phyloP scores from a whole-genome alignment of 805 yeast species.

The Blastobotrys peoriensis region DNA sequence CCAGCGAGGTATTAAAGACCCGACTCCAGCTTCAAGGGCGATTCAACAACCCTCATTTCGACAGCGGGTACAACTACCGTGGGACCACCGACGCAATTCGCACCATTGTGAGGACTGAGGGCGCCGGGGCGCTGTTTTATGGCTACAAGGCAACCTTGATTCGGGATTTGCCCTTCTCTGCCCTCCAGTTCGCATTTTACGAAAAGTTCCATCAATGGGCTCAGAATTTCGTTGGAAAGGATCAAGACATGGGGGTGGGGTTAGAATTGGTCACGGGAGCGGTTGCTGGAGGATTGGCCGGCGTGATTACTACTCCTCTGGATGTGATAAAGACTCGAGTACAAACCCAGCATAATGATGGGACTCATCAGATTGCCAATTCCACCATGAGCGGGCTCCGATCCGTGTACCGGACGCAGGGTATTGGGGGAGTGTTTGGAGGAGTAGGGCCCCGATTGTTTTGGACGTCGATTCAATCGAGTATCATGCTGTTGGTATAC shows the following conservation, averaged over 20 bases:
- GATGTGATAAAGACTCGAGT: conserved; percentile 92
- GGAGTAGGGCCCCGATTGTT: conserved; percentile 96
- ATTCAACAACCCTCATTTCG: conserved; percentile 69
- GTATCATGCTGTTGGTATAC: conserved; percentile 85
- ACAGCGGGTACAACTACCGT: conserved; percentile 79
- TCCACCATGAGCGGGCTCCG: conserved; percentile 48
- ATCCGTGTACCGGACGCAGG: conserved; percentile 65
- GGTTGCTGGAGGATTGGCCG: conserved; percentile 92
- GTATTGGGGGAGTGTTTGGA: conserved; percentile 70
- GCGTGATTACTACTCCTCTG: conserved; percentile 88
- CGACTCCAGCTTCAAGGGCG: conserved; percentile 89
- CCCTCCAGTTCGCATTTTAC: conserved; percentile 92
- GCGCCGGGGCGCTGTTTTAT: conserved; percentile 65
- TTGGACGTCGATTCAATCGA: conserved; percentile 95
- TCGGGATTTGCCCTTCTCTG: conserved; percentile 93
- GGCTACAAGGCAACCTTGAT: conserved; percentile 93
- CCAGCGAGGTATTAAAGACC: conserved; percentile 90
- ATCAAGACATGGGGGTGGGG: conserved; percentile 31
- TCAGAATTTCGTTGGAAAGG: conserved; percentile 24
- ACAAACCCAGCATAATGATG: conserved; percentile 59
- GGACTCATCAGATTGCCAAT: conserved; percentile 25
- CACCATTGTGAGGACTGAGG: conserved; percentile 64
- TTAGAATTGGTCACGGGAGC: conserved; percentile 86
- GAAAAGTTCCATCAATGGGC: conserved; percentile 49
- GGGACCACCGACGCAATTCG: conserved; percentile 66